These are phyloP conservation scores for Penicillium sclerotiorum DNA, from an alignment of 2,329 filamentous ascomycete species.

Conservation along the genomic window DNA sequence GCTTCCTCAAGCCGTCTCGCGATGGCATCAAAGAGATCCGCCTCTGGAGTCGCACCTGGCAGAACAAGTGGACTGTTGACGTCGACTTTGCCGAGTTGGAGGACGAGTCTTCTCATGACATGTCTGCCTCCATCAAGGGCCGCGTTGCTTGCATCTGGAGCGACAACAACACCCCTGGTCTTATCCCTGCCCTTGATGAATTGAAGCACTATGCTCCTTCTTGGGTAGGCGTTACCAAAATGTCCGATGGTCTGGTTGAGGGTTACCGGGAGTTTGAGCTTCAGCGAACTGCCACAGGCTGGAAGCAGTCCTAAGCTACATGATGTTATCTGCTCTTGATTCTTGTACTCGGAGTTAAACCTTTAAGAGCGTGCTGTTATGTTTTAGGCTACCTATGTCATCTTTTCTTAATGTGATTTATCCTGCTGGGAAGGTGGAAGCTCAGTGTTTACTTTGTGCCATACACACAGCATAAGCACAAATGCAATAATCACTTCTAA, in stretches of 20 bases:
- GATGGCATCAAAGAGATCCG: constrained; percentile 69
- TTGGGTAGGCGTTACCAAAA: constrained; percentile 79
- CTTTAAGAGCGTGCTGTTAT: no score
- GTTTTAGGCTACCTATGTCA: not conserved
- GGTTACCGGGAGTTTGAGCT: constrained; percentile 70
- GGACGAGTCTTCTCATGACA: constrained; percentile 40
- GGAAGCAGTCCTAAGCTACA: constrained; percentile 2
- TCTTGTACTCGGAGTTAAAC: no score
- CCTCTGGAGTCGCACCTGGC: constrained; percentile 82
- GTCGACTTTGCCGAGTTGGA: constrained; percentile 55
- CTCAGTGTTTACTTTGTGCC: not conserved
- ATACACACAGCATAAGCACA: constrained; percentile 9
- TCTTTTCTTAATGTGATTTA: no score
- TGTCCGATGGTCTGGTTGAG: constrained; percentile 77
- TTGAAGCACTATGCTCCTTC: constrained; percentile 71
- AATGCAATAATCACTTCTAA: no score
- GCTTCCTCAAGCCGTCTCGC: constrained; percentile 66
- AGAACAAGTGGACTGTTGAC: constrained; percentile 73
- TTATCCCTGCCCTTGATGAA: constrained; percentile 84
- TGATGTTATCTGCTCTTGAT: no score
- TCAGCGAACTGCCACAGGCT: constrained; percentile 4
- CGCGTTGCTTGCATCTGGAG: constrained; percentile 81
- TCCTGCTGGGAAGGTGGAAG: constrained; percentile 11
- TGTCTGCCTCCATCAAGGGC: constrained; percentile 56
- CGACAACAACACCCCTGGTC: constrained; percentile 71